These are phyloP conservation scores for Tylopilus sp. DNA, from an alignment of 768 basidiomycete species.

Conservation along the genomic window DNA sequence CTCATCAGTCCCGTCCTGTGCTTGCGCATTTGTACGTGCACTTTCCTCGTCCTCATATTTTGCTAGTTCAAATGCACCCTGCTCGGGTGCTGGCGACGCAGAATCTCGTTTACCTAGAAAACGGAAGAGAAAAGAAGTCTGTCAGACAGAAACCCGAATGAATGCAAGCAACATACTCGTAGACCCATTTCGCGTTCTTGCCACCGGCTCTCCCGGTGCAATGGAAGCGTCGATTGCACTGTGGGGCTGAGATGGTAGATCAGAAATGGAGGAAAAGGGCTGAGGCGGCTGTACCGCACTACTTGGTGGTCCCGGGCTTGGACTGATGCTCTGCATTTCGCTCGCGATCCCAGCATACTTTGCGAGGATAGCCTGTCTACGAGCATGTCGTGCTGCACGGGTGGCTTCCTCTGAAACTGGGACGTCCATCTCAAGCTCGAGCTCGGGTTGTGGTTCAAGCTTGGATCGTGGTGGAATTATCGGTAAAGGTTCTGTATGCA, in stretches of 20 bases:
- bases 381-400: conserved; percentile 64
- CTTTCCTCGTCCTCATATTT: conserved; percentile 58
- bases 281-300: conserved; percentile 76
- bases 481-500: conserved; percentile 12
- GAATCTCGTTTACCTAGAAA: conserved; percentile 50
- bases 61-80: conserved; percentile 60
- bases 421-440: conserved; percentile 55
- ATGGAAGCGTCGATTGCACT: conserved; percentile 38
- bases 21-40: conserved; percentile 43
- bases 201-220: conserved; percentile 8
- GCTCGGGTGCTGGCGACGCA: conserved; percentile 55
- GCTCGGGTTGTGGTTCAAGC: conserved; percentile 35
- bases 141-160: not conserved
- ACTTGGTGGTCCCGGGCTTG: conserved; percentile 61
- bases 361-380: conserved; percentile 73
- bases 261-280: conserved; percentile 55
- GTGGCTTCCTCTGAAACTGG: conserved; percentile 53
- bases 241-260: conserved; percentile 56
- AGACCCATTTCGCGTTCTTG: conserved; percentile 17
- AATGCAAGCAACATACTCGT: conserved; percentile 16
- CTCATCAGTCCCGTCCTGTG: conserved; percentile 48
- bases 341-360: conserved; percentile 59
- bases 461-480: conserved; percentile 20
- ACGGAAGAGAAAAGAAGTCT: not conserved
- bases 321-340: conserved; percentile 42